These are phyloP conservation scores for Aurantiochytrium sp. DNA, from an alignment of 108 stramenopile genomes.

Conservation along the genomic window DNA sequence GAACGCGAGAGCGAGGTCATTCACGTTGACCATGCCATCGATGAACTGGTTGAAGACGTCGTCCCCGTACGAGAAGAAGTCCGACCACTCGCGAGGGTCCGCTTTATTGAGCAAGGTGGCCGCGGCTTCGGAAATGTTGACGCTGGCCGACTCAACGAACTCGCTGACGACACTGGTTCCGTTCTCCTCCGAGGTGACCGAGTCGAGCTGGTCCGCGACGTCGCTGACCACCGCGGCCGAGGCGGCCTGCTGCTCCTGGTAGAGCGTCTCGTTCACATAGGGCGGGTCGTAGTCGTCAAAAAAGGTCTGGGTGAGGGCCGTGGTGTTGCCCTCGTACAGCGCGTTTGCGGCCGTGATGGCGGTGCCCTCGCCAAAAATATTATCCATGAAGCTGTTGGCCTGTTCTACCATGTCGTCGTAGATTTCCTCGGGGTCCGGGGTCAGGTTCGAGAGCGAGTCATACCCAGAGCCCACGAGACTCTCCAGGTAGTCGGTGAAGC, in stretches of 20 bases:
- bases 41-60: not conserved
- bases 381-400: not conserved
- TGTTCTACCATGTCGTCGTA: not conserved
- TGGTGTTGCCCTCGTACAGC: not conserved
- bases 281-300: constrained; percentile 27
- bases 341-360: not conserved
- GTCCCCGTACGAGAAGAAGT: not conserved
- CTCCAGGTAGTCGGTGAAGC: not conserved
- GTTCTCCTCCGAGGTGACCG: not conserved
- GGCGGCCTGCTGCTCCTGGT: not conserved
- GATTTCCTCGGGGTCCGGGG: not conserved
- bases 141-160: not conserved
- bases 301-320: not conserved
- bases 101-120: not conserved
- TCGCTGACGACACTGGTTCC: not conserved
- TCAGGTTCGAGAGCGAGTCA: not conserved
- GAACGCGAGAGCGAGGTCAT: not conserved
- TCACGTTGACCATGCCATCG: not conserved
- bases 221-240: not conserved
- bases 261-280: not conserved
- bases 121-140: not conserved
- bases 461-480: not conserved
- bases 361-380: not conserved
- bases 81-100: not conserved
- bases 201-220: not conserved